Evolutionary conservation across 129 eudicot genomes (phyloP), one percentile per base, ranked within the genome.

Genomic region (Chrysanthemum makinoi): DNA sequence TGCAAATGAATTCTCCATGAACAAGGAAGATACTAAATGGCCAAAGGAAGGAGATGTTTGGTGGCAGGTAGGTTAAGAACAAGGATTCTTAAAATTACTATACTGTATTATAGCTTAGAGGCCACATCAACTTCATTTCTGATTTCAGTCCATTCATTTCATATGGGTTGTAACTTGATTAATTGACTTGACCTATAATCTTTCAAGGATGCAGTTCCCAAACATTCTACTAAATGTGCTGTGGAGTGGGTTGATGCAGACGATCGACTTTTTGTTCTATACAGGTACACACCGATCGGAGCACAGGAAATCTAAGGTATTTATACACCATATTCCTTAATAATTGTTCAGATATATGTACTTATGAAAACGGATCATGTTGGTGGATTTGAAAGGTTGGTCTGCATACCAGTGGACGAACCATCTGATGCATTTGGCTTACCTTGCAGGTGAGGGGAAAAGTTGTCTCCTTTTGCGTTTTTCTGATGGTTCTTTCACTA

Each of bases 231-330:
- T 19, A 84, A 86, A 49, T 95, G 96, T 71, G 89, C 81, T 62
- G 89, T 90, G 66, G 96, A 82, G 72, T 95, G 97, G 99, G 86
- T 90, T 60, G 96, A 95, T 47, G 96, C 91, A n/a, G 99, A 95
- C 77, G 89, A 95, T 79, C 96, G 97, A 10, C 94, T 95, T 49
- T 90, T 95, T 78, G 83, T 95, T 79, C 96, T 95, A 22, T 94
- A 94, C 62, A 94, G n/a, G n/a, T n/a, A n/a, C n/a, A n/a, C n/a
- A n/a, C n/a, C 99, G 22, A 94, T 97, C 75, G 99, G 99, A 75
- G 99, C 78, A 94, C 97, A 2, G 97, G 99, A 70, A 94, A 90
- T 97, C 97, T 6, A 94, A 94, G 96, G 99, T 94, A 81, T 53
- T 56, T 22, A 74, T 55, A 12, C 47, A 28, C 65, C 51, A 20